Percentiles rank a stretch among this genome's conserved stretches.
These are phyloP conservation scores for Violaceomyces palustris DNA, from an alignment of 1,284 basidiomycete species.

Conservation along the genomic window DNA sequence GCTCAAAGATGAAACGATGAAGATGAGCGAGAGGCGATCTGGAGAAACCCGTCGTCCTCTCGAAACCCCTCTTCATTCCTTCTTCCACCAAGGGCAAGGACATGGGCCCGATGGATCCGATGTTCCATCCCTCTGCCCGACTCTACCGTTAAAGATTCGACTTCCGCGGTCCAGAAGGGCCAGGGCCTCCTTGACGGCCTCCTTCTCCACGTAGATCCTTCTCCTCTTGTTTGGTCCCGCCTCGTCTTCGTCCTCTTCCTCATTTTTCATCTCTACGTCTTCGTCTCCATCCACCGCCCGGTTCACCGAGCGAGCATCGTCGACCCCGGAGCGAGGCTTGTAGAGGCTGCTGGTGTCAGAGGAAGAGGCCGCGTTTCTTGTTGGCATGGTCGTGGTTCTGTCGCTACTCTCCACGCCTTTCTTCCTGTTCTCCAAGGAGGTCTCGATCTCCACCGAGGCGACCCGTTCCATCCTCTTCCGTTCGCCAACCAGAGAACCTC, in stretches of 20 bases:
- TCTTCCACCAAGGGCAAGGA: too few species aligned
- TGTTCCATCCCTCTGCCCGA: too few species aligned
- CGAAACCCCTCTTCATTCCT: too few species aligned
- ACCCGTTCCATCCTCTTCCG: constrained; percentile 2
- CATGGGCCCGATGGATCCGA: too few species aligned
- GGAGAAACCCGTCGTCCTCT: too few species aligned
- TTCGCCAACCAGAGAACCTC: not conserved
- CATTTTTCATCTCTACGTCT: not conserved
- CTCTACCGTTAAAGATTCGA: too few species aligned
- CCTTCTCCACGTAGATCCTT: constrained; percentile 29
- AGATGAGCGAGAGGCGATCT: too few species aligned
- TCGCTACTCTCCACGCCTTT: constrained; percentile 1
- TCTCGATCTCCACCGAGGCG: constrained; percentile 23
- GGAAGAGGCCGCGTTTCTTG: not conserved
- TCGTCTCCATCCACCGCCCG: not conserved
- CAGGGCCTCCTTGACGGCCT: constrained; percentile 38
- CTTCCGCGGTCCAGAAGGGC: constrained; percentile 33
- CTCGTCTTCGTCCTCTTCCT: constrained; percentile 2
- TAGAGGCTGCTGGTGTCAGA: not conserved
- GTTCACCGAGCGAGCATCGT: not conserved
- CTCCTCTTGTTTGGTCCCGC: constrained; percentile 23
- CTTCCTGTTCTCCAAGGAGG: too few species aligned
- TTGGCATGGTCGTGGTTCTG: constrained; percentile 9
- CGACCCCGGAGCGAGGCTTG: not conserved
- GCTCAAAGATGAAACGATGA: too few species aligned